Percentiles rank a stretch among this genome's conserved stretches.
These are phyloP conservation scores for Didymella sp. DNA, from an alignment of 2,329 filamentous ascomycete species.

Conservation along the genomic window DNA sequence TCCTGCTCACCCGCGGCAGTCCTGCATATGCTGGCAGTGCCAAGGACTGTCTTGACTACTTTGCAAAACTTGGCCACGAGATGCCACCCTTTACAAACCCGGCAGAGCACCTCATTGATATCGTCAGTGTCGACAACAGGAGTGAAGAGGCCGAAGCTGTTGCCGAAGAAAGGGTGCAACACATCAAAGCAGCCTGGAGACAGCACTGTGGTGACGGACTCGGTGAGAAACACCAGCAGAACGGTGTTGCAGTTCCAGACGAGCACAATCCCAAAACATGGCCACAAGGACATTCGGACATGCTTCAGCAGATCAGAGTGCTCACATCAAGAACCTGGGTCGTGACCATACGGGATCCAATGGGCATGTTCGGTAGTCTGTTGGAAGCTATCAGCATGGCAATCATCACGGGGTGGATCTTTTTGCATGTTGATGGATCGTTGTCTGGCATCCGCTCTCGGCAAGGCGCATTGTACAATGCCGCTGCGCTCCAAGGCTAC, in stretches of 20 bases:
- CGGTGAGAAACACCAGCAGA: conserved; percentile 23
- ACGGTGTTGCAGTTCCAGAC: conserved; percentile 1
- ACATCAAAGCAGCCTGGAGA: conserved; percentile 67
- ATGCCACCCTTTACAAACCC: conserved; percentile 78
- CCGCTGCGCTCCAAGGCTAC: conserved; percentile 76
- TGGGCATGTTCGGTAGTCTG: conserved; percentile 75
- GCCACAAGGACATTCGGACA: conserved; percentile 59
- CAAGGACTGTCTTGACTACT: conserved; percentile 68
- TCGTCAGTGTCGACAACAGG: conserved; percentile 76
- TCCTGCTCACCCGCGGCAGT: conserved; percentile 71
- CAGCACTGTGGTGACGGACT: conserved; percentile 25
- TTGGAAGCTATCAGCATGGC: conserved; percentile 75
- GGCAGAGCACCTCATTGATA: conserved; percentile 76
- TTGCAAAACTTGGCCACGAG: conserved; percentile 65
- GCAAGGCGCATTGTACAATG: conserved; percentile 75
- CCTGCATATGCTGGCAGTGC: conserved; percentile 72
- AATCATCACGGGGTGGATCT: conserved; percentile 75
- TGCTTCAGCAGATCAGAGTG: conserved; percentile 68
- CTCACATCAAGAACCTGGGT: conserved; percentile 73
- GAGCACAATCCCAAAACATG: conserved; percentile 18
- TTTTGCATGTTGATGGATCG: conserved; percentile 68
- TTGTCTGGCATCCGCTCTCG: conserved; percentile 76
- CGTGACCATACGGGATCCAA: conserved; percentile 76
- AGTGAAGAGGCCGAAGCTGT: conserved; percentile 69
- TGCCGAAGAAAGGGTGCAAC: conserved; percentile 66